phyloP scores from a whole-genome alignment of 345 rosid species.

The Odontarrhena argentea region DNA sequence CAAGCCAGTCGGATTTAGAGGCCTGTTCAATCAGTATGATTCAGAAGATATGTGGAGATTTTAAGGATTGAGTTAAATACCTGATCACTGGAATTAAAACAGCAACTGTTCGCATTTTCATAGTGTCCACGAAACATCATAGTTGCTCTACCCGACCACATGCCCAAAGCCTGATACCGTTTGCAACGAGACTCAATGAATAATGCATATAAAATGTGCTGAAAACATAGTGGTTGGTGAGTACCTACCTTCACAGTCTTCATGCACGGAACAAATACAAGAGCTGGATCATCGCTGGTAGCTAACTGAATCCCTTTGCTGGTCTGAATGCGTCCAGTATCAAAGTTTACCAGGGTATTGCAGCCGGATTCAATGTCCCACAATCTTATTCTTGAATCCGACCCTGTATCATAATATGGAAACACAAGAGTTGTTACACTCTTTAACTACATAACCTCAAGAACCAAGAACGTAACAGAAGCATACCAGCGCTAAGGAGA shows the following conservation, averaged over 20 bases:
- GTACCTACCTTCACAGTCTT: constrained; percentile 72
- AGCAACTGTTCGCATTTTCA: constrained; percentile 79
- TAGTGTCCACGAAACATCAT: constrained; percentile 77
- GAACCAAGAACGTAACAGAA: constrained; percentile 20
- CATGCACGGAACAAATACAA: constrained; percentile 88
- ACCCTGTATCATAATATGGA: constrained; percentile 52
- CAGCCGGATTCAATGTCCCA: constrained; percentile 94
- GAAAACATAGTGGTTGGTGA: constrained; percentile 31
- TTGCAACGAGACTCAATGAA: constrained; percentile 13
- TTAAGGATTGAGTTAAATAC: constrained; percentile 44
- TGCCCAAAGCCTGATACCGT: constrained; percentile 66
- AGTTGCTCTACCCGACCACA: constrained; percentile 74
- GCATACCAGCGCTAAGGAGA: constrained; percentile 90
- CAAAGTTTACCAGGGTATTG: constrained; percentile 92
- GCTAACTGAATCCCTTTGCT: constrained; percentile 75
- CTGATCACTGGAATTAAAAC: constrained; percentile 82
- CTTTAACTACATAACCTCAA: background rate
- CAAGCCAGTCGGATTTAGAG: constrained; percentile 18
- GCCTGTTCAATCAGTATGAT: constrained; percentile 13
- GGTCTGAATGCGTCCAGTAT: constrained; percentile 79
- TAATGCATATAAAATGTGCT: constrained; percentile 12
- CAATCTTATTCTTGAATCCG: constrained; percentile 90
- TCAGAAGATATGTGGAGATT: constrained; percentile 5
- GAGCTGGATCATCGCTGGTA: constrained; percentile 62
- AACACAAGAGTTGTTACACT: constrained; percentile 5